Evolutionary conservation across 352 stramenopile species (phyloP), one percentile per base, ranked within the genome.

Genomic region (Thalassiosira hispida): DNA sequence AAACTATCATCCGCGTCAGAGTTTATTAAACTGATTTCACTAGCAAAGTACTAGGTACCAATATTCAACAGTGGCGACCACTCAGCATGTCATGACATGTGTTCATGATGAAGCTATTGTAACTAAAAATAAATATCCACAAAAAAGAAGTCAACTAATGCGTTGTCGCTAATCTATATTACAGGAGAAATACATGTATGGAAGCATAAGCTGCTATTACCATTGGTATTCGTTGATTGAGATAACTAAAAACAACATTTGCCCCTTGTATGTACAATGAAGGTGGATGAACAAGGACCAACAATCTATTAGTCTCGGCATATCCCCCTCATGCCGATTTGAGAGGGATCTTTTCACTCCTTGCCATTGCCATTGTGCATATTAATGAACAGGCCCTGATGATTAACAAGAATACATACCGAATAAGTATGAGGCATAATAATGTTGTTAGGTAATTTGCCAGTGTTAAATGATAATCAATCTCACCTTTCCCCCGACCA

Each of bases 401-500:
- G 31, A 38, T 38, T 38, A 49, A 49, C 6, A 16, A 20, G 40
- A 49, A 12, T 18, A 12, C 40, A 1, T 20, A n/a, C n/a, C n/a
- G n/a, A n/a, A n/a, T n/a, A n/a, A n/a, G n/a, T n/a, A n/a, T n/a
- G n/a, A n/a, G n/a, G n/a, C n/a, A n/a, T n/a, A n/a, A n/a, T 42
- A 42, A 5, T 42, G 35, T 12, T 42, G 5, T 12, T 42, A 12
- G 35, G 5, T 49, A 18, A 16, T 49, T 5, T 16, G 6, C 1
- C 40, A 49, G 8, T 49, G 40, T 18, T 53, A 16, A 42, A 44
- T 16, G n/a, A 63, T 33, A 68, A 75, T 69, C 29, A 52, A 46
- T 55, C 73, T 68, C 40, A 55, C 67, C 38, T 78, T 79, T 11
- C 51, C 60, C 18, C 52, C 67, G 11, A 75, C 22, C 44, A 78